These are phyloP conservation scores for Diaporthe eres DNA, from an alignment of 2,329 filamentous ascomycete species.

Conservation along the genomic window DNA sequence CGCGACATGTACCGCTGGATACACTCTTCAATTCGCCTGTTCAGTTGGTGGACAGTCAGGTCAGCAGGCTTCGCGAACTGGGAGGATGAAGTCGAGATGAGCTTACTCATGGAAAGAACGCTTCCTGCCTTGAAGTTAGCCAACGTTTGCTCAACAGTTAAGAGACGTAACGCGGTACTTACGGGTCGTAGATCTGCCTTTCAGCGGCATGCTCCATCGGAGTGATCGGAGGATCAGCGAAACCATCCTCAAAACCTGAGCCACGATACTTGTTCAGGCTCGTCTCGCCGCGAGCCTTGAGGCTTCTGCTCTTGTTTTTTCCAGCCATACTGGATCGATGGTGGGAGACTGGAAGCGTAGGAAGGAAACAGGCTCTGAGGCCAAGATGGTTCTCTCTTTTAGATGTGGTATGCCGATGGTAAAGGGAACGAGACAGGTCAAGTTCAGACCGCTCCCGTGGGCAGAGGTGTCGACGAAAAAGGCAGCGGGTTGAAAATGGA, in stretches of 20 bases:
- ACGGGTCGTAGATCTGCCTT: constrained; percentile 75
- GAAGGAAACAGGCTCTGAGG: background rate
- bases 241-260: constrained; percentile 85
- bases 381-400: background rate
- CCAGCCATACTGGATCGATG: constrained; percentile 38
- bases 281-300: constrained; percentile 54
- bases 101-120: constrained; percentile 70
- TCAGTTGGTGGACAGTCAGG: constrained; percentile 17
- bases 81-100: no score
- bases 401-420: no score
- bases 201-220: constrained; percentile 78
- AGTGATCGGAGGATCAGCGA: constrained; percentile 83
- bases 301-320: constrained; percentile 43
- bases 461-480: background rate
- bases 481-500: background rate
- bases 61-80: constrained; percentile 19
- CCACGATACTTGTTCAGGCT: constrained; percentile 60
- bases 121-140: constrained; percentile 54
- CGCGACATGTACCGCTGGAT: constrained; percentile 85
- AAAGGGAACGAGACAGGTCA: background rate
- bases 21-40: constrained; percentile 85
- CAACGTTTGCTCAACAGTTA: background rate
- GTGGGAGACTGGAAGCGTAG: background rate
- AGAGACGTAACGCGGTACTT: constrained; percentile 50
- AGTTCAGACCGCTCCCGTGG: background rate